Base-by-base conservation (phyloP, 2,329 filamentous ascomycete genomes). In the Botrytis aclada region DNA sequence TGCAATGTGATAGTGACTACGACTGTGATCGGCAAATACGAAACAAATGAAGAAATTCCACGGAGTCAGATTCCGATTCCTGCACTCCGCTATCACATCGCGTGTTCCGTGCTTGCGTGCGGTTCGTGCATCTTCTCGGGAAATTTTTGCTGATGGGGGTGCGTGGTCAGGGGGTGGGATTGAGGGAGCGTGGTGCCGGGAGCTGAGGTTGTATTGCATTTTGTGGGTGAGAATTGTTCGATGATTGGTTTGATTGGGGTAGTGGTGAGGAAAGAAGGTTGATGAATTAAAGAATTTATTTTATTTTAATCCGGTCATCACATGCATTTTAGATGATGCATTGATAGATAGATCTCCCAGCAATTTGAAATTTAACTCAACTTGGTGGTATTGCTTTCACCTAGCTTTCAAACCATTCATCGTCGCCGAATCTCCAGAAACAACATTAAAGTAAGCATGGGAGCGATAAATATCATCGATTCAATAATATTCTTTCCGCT, bases 1-100 rank as follows among this genome's bases (percentile, higher is more conserved):
- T 67, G 64, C 64, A 67, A 56, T 54, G 64, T 67, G 64, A 67
- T 67, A 64, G 64, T 67, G 45, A 67, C 64, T 67, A 39, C 64
- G 45, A 67, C 64, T 39, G 64, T 67, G 64, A 67, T 67, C 64
- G 64, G 45, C 64, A 54, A 54, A 54, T 54, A n/a, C 25, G 39
- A 39, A 54, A 39, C 37, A 54, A 54, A 54, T 67, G 34, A 54
- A 54, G 9, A n/a, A 22, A 47, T 12, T 37, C 18, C n/a, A 37
- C 37, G 37, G 16, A 41, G 25, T 39, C 7, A 29, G 39, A 43
- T 54, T 54, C 34, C 45, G 45, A 54, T 22, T 67, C 45, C 45
- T 54, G 64, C 64, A 67, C 45, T 67, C 45, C 64, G 64, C 64
- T 67, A 67, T 67, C 45, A 67, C 64, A 54, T 54, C 20, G 5